These are phyloP conservation scores for Eimeria sp. DNA, from an alignment of 169 alveolate species.

Conservation along the genomic window DNA sequence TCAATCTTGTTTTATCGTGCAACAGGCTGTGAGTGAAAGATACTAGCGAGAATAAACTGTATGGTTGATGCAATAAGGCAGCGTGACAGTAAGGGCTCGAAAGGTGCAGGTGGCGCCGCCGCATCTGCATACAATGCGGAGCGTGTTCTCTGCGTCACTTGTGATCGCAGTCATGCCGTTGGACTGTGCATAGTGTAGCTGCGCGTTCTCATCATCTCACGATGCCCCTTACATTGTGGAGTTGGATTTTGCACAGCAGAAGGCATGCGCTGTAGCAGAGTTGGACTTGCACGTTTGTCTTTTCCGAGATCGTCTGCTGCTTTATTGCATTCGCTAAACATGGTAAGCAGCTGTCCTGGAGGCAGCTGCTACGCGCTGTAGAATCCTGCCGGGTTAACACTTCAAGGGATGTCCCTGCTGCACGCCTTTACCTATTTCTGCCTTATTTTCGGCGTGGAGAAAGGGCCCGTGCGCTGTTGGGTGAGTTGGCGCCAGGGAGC, in stretches of 20 bases:
- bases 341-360: neutral
- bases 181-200: neutral
- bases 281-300: neutral
- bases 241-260: neutral
- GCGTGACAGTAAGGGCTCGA: neutral
- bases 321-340: neutral
- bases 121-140: neutral
- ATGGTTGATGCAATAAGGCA: neutral
- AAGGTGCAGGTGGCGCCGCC: neutral
- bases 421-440: neutral
- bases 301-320: neutral
- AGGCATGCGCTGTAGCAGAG: neutral
- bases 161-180: neutral
- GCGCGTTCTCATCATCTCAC: neutral
- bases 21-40: neutral
- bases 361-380: neutral
- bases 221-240: neutral
- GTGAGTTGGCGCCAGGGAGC: neutral
- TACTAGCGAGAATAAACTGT: neutral
- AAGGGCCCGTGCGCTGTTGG: neutral
- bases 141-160: neutral
- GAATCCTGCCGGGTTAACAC: neutral
- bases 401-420: neutral
- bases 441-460: neutral
- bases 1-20: neutral